These are phyloP conservation scores for Globisporangium sylvaticum DNA, from an alignment of 352 stramenopile genomes.

Conservation along the genomic window DNA sequence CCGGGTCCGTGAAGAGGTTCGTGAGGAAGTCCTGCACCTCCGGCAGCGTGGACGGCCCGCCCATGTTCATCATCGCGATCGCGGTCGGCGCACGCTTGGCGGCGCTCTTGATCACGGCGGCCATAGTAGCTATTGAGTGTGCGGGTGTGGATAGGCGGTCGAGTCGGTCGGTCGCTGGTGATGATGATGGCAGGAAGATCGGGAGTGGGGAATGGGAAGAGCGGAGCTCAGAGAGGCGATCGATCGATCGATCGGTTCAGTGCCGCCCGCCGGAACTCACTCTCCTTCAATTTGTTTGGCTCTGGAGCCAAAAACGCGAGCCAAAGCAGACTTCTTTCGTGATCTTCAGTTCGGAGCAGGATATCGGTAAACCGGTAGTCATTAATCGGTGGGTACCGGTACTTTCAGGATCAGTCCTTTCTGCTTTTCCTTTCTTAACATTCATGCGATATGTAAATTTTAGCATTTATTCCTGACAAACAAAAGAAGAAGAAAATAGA, in stretches of 20 bases:
- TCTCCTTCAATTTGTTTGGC: not conserved
- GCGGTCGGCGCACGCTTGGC: conserved; percentile 47
- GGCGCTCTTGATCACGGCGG: conserved; percentile 29
- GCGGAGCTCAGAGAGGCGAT: not conserved
- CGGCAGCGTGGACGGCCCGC: conserved; percentile 91
- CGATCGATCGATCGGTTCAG: not conserved
- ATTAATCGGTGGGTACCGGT: too few species aligned
- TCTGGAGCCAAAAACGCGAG: not conserved
- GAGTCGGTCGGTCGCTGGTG: not conserved
- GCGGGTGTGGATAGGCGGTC: not conserved
- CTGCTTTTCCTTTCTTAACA: too few species aligned
- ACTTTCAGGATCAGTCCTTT: too few species aligned
- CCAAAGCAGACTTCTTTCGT: too few species aligned
- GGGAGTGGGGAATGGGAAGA: not conserved
- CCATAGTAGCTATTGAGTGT: not conserved
- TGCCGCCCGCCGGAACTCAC: not conserved
- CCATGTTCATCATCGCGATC: conserved; percentile 96
- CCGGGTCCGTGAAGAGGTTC: conserved; percentile 98
- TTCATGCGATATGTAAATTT: too few species aligned
- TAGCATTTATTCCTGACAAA: too few species aligned
- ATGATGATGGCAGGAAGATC: not conserved
- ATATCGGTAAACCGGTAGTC: too few species aligned
- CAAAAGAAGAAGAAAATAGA: too few species aligned
- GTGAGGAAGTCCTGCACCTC: conserved; percentile 98
- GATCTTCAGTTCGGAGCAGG: too few species aligned